phyloP scores from a whole-genome alignment of 345 rosid species.

The Eucalyptus camaldulensis region DNA sequence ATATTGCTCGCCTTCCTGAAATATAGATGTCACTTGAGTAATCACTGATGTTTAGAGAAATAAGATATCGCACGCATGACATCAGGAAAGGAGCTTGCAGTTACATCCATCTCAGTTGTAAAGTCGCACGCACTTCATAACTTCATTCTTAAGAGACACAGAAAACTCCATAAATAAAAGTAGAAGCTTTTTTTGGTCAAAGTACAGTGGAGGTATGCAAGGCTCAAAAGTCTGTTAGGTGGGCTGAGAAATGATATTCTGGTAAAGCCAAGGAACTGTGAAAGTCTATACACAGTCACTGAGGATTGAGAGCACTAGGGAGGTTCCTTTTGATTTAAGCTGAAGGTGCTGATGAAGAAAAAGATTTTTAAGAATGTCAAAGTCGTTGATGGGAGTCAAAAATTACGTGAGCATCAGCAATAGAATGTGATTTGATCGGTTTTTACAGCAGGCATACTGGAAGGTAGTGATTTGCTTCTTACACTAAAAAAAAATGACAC shows the following conservation, averaged over 20 bases:
- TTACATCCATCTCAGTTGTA: not conserved
- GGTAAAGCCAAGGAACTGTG: not conserved
- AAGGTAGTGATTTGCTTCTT: not conserved
- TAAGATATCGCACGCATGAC: not conserved
- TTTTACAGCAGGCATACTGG: not conserved
- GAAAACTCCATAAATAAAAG: not conserved
- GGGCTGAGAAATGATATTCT: not conserved
- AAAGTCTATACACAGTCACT: not conserved
- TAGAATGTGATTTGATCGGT: not conserved
- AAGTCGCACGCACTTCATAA: not conserved
- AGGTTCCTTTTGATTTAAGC: not conserved
- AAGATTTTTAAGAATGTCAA: not conserved
- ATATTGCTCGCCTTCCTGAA: constrained; percentile 58
- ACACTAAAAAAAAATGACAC: not conserved
- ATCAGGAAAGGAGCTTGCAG: not conserved
- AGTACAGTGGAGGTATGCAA: not conserved
- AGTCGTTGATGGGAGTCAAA: not conserved
- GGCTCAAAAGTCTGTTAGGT: not conserved
- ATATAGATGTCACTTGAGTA: not conserved
- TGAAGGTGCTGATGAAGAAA: not conserved
- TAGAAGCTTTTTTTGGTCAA: not conserved
- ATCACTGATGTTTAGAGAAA: not conserved
- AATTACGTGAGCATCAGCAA: not conserved
- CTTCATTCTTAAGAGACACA: not conserved
- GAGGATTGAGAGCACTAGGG: not conserved